Base-by-base conservation (phyloP, 2,329 filamentous ascomycete species). In the Aspergillus phoenicis region DNA sequence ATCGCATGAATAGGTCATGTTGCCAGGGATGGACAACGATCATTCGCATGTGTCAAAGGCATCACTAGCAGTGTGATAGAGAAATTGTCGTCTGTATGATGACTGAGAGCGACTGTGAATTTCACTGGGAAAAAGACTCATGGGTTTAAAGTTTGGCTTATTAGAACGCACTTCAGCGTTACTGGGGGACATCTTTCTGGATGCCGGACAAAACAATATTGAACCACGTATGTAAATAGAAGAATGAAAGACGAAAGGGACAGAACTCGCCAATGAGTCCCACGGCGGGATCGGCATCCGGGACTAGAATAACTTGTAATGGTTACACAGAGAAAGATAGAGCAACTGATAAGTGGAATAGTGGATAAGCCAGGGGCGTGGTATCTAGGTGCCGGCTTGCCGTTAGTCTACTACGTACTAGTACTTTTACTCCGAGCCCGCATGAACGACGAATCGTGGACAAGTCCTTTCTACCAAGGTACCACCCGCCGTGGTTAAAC, bases 1-100 rank as follows among this genome's bases (percentile, higher is more conserved):
- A 91, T 76, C 83, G 84, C 53, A 91, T 91, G 88, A 87, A 81
- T 65, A 88, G 83, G 13, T 78, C 77, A 60, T 91, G 89, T 75
- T 91, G 89, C 71, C 83, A 87, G 10, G 89, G 88, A 7, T 89
- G 89, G 76, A 85, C 86, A 10, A 86, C 89, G 1, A 81, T 88
- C 48, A 84, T 91, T 4, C 85, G 88, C 63, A 77, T 91, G 67
- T 85, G 85, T 68, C 87, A 91, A 73, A 84, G 84, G 49, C 75
- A 77, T 61, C 73, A 78, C 66, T 79, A 57, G 67, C 24, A 11
- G 28, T 48, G 39, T n/a, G 10, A 22, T 13, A 10, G 38, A 45
- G 10, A 26, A 33, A 33, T 10, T 39, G 36, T 10, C 17, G 22
- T 41, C 24, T 24, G 52, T 22, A 49, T 49, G 24, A 8, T 24